These are phyloP conservation scores for Myxozyma neglecta DNA, from an alignment of 805 yeast species.

Conservation along the genomic window DNA sequence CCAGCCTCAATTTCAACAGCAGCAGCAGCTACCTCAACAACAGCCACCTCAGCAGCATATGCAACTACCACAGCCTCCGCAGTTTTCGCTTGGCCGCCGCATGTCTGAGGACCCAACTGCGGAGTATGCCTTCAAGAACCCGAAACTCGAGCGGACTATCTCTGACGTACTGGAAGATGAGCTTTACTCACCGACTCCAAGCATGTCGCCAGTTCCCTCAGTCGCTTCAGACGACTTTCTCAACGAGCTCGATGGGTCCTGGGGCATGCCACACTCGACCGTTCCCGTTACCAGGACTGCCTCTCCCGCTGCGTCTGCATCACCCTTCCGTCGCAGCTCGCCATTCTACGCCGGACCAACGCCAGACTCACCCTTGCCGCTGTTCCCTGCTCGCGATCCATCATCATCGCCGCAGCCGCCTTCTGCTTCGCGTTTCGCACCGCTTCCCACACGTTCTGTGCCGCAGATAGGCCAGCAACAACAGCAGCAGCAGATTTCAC, in stretches of 20 bases:
- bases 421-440: conserved; percentile 3
- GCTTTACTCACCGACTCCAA: conserved; percentile 41
- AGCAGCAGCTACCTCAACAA: too few species aligned
- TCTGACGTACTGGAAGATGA: conserved; percentile 65
- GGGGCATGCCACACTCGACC: conserved; percentile 7
- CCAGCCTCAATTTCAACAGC: too few species aligned
- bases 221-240: conserved; percentile 27
- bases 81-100: conserved; percentile 23
- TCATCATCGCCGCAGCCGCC: conserved; percentile 8
- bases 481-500: conserved; percentile 14
- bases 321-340: conserved; percentile 22
- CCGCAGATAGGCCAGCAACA: conserved; percentile 23
- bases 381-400: not conserved
- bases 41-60: not conserved
- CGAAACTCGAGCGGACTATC: conserved; percentile 52
- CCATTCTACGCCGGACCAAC: conserved; percentile 32
- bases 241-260: conserved; percentile 15
- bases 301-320: conserved; percentile 26
- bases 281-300: conserved; percentile 26
- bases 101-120: conserved; percentile 27
- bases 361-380: conserved; percentile 7
- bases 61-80: not conserved
- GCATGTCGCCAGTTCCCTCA: conserved; percentile 30
- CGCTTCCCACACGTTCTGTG: conserved; percentile 7
- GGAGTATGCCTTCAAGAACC: conserved; percentile 39